phyloP scores from a whole-genome alignment of 257 asterid genomes.

The Phtheirospermum japonicum region DNA sequence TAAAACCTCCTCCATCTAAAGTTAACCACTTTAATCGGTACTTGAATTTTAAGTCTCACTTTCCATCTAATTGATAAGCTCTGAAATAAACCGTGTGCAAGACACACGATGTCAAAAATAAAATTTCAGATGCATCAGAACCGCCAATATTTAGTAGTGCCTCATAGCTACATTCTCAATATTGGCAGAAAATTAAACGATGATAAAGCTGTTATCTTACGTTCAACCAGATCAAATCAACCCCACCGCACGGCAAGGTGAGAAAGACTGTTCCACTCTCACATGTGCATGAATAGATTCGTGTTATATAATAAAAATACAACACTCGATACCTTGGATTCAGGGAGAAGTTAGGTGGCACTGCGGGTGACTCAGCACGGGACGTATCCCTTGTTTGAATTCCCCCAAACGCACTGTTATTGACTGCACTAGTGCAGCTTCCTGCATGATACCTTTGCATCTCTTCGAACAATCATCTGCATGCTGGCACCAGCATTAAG shows the following conservation, averaged over 20 bases:
- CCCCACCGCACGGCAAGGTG: slow-evolving; percentile 6
- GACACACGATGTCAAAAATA: neutral
- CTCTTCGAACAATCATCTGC: slow-evolving; percentile 75
- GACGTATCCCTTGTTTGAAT: slow-evolving; percentile 63
- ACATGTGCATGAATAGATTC: neutral
- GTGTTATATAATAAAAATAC: slow-evolving; percentile 19
- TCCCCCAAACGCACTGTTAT: slow-evolving; percentile 56
- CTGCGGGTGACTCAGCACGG: slow-evolving; percentile 53
- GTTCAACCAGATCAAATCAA: slow-evolving; percentile 4
- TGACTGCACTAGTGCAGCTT: slow-evolving; percentile 86
- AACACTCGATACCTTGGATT: slow-evolving; percentile 51
- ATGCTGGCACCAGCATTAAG: slow-evolving; percentile 82
- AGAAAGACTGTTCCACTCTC: neutral
- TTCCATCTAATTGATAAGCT: neutral
- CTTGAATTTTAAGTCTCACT: neutral
- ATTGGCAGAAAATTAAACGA: neutral
- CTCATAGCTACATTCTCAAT: neutral
- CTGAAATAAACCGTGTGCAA: neutral
- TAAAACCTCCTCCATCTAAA: neutral
- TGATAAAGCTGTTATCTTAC: neutral
- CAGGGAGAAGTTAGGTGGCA: slow-evolving; percentile 49
- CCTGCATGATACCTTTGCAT: slow-evolving; percentile 85
- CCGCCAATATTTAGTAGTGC: neutral
- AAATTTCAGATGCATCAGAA: neutral
- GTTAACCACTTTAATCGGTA: neutral